These are phyloP conservation scores for Coemansia sp. DNA, from an alignment of 192 early-diverging fungal species.

Conservation along the genomic window DNA sequence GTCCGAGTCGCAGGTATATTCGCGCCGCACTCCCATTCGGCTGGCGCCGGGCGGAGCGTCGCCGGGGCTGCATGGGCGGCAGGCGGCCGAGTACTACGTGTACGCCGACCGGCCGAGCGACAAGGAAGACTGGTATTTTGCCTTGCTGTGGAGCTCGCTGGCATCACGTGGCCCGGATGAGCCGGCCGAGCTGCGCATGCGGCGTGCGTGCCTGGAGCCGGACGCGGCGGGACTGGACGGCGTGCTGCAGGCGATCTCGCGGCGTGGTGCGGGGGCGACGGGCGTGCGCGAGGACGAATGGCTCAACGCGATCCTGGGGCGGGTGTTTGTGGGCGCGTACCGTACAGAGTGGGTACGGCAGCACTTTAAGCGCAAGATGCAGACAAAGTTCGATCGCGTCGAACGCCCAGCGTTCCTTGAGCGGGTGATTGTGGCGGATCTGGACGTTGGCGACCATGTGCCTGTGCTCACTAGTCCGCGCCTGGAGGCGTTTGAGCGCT, in stretches of 20 bases:
- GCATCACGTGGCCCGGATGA: not conserved
- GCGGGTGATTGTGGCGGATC: slow-evolving; percentile 68
- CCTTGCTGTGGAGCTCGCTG: slow-evolving; percentile 63
- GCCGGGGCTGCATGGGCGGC: slow-evolving; percentile 12
- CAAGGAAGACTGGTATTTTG: slow-evolving; percentile 90
- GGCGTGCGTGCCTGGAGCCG: slow-evolving; percentile 31
- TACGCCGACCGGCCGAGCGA: slow-evolving; percentile 58
- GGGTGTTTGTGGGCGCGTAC: slow-evolving; percentile 69
- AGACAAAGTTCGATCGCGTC: slow-evolving; percentile 56
- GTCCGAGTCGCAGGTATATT: slow-evolving; percentile 61
- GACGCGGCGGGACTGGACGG: slow-evolving; percentile 22
- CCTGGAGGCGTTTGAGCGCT: slow-evolving; percentile 61
- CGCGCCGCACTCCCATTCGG: slow-evolving; percentile 51
- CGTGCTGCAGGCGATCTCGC: slow-evolving; percentile 26
- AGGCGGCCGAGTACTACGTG: slow-evolving; percentile 51
- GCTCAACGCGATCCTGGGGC: slow-evolving; percentile 81
- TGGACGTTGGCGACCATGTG: slow-evolving; percentile 70
- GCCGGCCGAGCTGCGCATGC: slow-evolving; percentile 9
- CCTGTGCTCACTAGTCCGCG: slow-evolving; percentile 73
- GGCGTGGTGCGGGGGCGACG: slow-evolving; percentile 23
- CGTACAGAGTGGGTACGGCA: slow-evolving; percentile 57
- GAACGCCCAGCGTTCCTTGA: slow-evolving; percentile 67
- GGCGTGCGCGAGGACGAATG: slow-evolving; percentile 59
- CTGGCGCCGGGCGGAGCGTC: slow-evolving; percentile 25
- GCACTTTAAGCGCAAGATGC: slow-evolving; percentile 60